A percentile compares a stretch with the other conserved stretches of the same genome.
phyloP scores from a whole-genome alignment of 2,329 filamentous ascomycete species.

The Seiridium cupressi region DNA sequence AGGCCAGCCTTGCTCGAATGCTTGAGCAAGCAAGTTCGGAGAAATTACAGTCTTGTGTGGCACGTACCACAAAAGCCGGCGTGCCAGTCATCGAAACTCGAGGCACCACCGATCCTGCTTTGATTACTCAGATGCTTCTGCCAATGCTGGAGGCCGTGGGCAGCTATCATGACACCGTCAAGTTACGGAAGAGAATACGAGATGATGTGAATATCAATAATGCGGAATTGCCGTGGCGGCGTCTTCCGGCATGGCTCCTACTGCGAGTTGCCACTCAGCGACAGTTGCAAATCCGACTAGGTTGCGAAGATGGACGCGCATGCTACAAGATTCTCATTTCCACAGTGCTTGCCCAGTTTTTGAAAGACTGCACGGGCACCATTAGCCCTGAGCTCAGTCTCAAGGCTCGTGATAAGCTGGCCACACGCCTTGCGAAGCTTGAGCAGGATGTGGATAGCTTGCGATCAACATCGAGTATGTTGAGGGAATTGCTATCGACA shows the following conservation, averaged over 20 bases:
- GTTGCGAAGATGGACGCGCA: conserved; percentile 38
- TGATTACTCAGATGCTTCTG: conserved; percentile 61
- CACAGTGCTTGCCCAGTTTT: conserved; percentile 41
- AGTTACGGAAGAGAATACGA: conserved; percentile 56
- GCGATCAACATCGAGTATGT: neutral
- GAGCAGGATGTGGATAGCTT: conserved; percentile 31
- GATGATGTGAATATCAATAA: conserved; percentile 58
- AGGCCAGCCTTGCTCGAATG: conserved; percentile 45
- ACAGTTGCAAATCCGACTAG: conserved; percentile 40
- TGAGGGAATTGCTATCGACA: conserved; percentile 28
- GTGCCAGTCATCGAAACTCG: conserved; percentile 49
- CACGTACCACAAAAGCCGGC: conserved; percentile 50
- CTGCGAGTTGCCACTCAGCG: conserved; percentile 58
- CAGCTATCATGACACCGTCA: conserved; percentile 23
- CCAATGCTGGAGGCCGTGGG: conserved; percentile 58
- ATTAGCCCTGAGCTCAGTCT: conserved; percentile 31
- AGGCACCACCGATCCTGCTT: conserved; percentile 53
- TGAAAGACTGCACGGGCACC: conserved; percentile 33
- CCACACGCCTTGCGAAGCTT: conserved; percentile 57
- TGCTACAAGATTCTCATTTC: conserved; percentile 60
- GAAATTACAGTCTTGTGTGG: conserved; percentile 50
- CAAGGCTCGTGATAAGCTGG: conserved; percentile 49
- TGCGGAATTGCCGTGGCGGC: conserved; percentile 56
- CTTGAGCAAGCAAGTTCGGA: conserved; percentile 56
- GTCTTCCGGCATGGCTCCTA: conserved; percentile 61